Evolutionary conservation across 1,284 basidiomycete species (phyloP), one percentile per base, ranked within the genome.

Genomic region (Leccinum fuscescens): DNA sequence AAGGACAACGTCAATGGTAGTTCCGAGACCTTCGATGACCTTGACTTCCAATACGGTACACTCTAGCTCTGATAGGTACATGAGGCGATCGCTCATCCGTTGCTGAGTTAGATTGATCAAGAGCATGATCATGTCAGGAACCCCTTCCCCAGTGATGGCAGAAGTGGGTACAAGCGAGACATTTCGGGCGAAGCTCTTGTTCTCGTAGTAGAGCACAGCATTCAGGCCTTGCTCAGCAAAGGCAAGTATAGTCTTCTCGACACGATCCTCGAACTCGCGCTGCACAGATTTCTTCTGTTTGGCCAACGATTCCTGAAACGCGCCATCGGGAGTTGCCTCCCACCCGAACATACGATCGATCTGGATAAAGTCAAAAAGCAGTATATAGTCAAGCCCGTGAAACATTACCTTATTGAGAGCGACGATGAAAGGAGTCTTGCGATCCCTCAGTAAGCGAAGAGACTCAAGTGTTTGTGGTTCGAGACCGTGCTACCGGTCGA

Each of bases 21-120:
- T 99, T 53, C 97, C 97, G 56, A 99, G 82, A 74, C 97, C 97
- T 77, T 99, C 97, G 69, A 99, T 90, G 65, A 98, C 93, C 83
- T 99, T 99, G 75, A 99, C 97, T 77, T 99, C 97, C 59, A 99
- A 85, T 22, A 99, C 95, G n/a, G 97, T 99, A 76, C 96, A 98
- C 78, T 98, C 96, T 58, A 99, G 83, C 76, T 98, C 96, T 31
- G 95, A 94, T 60, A 99, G 85, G 78, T 98, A 99, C 97, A 99
- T 99, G 66, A 99, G 82, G 55, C 90, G 85, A 73, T 96, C 93
- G 73, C 92, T 96, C 96, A 99, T 98, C 63, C 97, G 88, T 77
- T 96, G 93, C 76, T 99, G 97, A 7, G 97, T 99, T 59, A 99
- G 84, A 75, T 97, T 96, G 77, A 98, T 87, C 72, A 99, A 88